Base-by-base conservation (phyloP, 2,329 filamentous ascomycete genomes). In the Colletotrichum horii region DNA sequence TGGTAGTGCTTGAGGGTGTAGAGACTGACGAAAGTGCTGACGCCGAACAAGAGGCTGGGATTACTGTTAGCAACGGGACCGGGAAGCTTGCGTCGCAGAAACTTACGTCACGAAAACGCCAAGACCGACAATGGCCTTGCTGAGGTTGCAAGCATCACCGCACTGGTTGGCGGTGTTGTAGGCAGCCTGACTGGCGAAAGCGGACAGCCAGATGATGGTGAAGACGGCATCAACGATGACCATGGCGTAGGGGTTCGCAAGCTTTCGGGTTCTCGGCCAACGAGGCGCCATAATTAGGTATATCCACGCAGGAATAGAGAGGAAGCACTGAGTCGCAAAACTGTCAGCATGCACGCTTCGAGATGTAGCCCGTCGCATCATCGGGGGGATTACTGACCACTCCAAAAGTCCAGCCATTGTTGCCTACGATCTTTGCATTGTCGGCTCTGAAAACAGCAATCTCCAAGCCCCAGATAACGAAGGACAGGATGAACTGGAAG, bases 221-320 rank as follows among this genome's bases (percentile, higher is more conserved):
- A 89, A 93, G 73, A 91, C 52, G n/a, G 83, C 83, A 80, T 94
- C 92, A 36, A 93, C 85, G 11, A 83, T 84, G 28, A 91, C 84
- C 87, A 94, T 91, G 76, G 87, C 92, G 78, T 91, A 89, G 4
- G 92, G 91, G 74, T 93, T 86, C 66, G 92, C 92, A 69, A 92
- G 87, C 77, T 87, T 90, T 70, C 90, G 88, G 6, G 92, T 92
- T 77, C 92, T 89, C 64, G 88, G 87, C 82, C 91, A 94, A 69
- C 92, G 88, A 56, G 92, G 92, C 5, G 91, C 90, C 88, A 93
- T 91, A 79, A 90, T 88, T 65, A 93, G 87, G 83, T 91, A 94
- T 76, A 94, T 88, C 86, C 92, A 92, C 60, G 91, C 91, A 0
- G 91, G 91, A 62, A 93, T 86, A 19, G 89, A 89, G 36, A 94